Conservation (phyloP, 805 yeast genomes). For the Wickerhamiella brachini region DNA sequence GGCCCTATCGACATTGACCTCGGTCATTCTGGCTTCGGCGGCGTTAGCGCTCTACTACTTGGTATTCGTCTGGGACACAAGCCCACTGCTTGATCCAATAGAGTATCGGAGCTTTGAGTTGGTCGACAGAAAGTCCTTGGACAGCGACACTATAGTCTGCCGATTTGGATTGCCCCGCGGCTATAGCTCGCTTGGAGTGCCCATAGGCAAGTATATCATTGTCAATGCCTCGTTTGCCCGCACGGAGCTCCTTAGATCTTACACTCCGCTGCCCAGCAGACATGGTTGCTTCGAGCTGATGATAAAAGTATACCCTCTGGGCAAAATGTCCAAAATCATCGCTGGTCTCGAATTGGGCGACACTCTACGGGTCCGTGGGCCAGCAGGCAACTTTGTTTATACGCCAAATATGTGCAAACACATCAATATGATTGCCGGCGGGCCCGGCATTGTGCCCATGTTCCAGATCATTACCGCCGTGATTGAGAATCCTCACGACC, state of each 20-base stretch:
- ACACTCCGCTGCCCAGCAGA: conserved; percentile 77
- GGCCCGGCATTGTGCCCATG: conserved; percentile 90
- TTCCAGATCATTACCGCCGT: conserved; percentile 76
- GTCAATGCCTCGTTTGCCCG: conserved; percentile 64
- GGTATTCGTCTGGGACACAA: background rate
- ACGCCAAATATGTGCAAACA: conserved; percentile 60
- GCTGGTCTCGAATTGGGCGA: conserved; percentile 69
- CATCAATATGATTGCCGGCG: conserved; percentile 90
- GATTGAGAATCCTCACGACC: conserved; percentile 63
- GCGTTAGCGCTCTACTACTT: background rate
- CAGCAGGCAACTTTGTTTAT: conserved; percentile 79
- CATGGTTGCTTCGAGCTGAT: conserved; percentile 74
- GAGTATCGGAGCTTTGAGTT: conserved; percentile 67
- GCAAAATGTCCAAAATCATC: conserved; percentile 66
- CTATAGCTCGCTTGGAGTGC: conserved; percentile 67
- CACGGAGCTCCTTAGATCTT: conserved; percentile 70
- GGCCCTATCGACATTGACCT: background rate
- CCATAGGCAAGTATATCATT: conserved; percentile 88
- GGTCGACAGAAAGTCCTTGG: conserved; percentile 56
- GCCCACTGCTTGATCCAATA: conserved; percentile 44
- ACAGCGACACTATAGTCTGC: conserved; percentile 68
- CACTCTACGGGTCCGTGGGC: conserved; percentile 52
- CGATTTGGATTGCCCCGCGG: conserved; percentile 70
- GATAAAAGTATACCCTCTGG: conserved; percentile 71
- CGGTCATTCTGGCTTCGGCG: background rate